Percentiles rank a stretch among this genome's conserved stretches.
These are phyloP conservation scores for Solanum peruvianum DNA, from an alignment of 257 asterid species.

Conservation along the genomic window DNA sequence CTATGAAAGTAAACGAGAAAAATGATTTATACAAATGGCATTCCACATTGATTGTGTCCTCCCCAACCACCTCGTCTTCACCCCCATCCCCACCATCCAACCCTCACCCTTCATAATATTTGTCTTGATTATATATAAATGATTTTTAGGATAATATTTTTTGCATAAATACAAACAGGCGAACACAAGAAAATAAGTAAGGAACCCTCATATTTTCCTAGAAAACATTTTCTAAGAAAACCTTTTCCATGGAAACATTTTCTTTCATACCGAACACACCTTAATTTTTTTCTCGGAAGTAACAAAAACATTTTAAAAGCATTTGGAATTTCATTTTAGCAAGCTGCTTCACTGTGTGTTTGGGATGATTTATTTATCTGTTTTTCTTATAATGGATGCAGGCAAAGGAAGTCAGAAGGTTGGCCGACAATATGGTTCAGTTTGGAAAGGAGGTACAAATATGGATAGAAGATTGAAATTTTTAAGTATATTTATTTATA, in stretches of 20 bases:
- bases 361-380: neutral
- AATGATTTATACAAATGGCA: neutral
- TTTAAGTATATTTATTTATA: neutral
- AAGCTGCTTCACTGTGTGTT: neutral
- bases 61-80: neutral
- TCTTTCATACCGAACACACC: neutral
- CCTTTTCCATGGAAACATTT: neutral
- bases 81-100: neutral
- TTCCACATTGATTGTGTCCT: neutral
- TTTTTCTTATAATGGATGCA: conserved; percentile 8
- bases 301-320: neutral
- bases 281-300: neutral
- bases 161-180: neutral
- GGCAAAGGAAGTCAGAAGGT: conserved; percentile 97
- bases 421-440: conserved; percentile 95
- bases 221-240: neutral
- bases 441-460: conserved; percentile 76
- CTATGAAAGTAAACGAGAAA: neutral
- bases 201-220: neutral
- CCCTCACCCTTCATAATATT: neutral
- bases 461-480: neutral
- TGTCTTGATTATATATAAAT: neutral
- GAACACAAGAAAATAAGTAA: neutral
- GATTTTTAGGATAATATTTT: neutral
- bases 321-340: neutral